phyloP scores from a whole-genome alignment of 306 rosid genomes.

The Oemleria cerasiformis region DNA sequence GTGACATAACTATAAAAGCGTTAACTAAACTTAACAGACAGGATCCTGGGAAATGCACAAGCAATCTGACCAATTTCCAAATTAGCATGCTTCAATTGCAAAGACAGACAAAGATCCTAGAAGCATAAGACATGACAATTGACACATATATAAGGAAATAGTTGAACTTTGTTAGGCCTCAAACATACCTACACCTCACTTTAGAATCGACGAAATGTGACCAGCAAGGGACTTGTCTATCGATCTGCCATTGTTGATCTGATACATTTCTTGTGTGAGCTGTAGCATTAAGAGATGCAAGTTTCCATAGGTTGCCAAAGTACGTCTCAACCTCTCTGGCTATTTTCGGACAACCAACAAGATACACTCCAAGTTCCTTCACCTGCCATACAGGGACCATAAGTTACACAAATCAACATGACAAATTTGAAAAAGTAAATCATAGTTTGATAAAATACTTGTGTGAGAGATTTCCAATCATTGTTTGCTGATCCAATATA shows the following conservation, averaged over 20 bases:
- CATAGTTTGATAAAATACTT: conserved; percentile 37
- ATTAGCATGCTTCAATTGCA: neutral
- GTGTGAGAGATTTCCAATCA: conserved; percentile 97
- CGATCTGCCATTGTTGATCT: conserved; percentile 81
- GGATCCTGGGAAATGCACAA: neutral
- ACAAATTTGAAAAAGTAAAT: neutral
- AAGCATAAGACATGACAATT: conserved; percentile 14
- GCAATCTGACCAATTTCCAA: neutral
- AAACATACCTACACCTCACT: conserved; percentile 70
- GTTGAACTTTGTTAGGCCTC: conserved; percentile 15
- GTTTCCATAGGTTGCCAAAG: conserved; percentile 76
- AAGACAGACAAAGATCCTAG: neutral
- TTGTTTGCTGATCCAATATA: conserved; percentile 94
- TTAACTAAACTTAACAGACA: conserved; percentile 5
- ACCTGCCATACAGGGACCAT: conserved; percentile 47
- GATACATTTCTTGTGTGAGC: conserved; percentile 52
- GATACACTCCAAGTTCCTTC: conserved; percentile 89
- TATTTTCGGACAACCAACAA: conserved; percentile 63
- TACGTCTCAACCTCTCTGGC: conserved; percentile 65
- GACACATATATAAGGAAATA: neutral
- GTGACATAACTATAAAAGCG: conserved; percentile 11
- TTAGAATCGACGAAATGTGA: conserved; percentile 59
- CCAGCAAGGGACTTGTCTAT: conserved; percentile 93
- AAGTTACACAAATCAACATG: neutral
- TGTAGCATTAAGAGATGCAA: conserved; percentile 57